phyloP scores from a whole-genome alignment of 75 land plant genomes.

The Picea glauca region DNA sequence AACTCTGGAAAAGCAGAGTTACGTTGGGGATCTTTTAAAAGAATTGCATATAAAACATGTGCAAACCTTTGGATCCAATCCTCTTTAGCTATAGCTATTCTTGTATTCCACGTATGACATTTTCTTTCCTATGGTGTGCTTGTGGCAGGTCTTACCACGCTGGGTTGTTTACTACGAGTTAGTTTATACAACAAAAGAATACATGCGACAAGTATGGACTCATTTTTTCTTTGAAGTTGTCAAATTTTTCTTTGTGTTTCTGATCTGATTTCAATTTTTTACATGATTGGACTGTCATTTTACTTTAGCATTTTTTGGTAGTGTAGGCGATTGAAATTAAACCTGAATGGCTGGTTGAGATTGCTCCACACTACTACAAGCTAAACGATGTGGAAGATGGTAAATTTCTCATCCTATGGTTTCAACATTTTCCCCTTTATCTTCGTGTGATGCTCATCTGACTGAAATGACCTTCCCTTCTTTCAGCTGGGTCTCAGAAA shows the following conservation, averaged over 20 bases:
- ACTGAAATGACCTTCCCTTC: neutral
- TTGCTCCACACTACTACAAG: constrained; percentile 97
- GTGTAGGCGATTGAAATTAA: constrained; percentile 86
- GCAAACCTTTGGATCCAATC: neutral
- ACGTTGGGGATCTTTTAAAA: too few species aligned
- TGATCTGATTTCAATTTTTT: neutral
- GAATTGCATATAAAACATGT: neutral
- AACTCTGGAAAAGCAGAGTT: neutral
- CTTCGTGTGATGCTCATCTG: neutral
- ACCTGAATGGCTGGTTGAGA: constrained; percentile 94
- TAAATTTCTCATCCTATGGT: constrained; percentile 10
- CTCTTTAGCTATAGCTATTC: too few species aligned
- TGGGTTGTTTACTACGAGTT: constrained; percentile 96
- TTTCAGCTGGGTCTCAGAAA: constrained; percentile 7
- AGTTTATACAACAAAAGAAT: constrained; percentile 91
- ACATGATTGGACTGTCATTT: neutral
- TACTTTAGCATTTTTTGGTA: neutral
- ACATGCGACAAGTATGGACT: constrained; percentile 85
- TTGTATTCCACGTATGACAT: neutral
- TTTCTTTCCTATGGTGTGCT: constrained; percentile 13
- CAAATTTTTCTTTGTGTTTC: neutral
- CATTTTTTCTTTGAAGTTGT: neutral
- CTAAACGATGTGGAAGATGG: constrained; percentile 92
- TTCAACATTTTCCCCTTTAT: neutral
- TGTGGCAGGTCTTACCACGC: constrained; percentile 65